Percentiles rank a stretch among this genome's conserved stretches.
These are phyloP conservation scores for Albizia julibrissin DNA, from an alignment of 306 rosid genomes.

Conservation along the genomic window DNA sequence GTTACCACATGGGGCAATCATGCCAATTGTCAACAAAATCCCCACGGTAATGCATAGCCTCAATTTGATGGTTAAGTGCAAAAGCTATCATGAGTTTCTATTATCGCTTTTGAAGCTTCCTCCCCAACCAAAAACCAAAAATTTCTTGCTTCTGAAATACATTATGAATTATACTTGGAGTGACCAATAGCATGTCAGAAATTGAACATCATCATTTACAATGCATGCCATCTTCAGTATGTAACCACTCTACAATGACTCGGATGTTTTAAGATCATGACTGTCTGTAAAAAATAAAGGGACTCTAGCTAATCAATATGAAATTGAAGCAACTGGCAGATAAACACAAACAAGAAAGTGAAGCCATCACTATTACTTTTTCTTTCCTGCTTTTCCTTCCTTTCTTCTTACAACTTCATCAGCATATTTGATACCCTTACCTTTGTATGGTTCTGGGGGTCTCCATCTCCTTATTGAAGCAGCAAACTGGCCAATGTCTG, in stretches of 20 bases:
- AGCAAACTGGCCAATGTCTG: conserved; percentile 90
- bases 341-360: conserved; percentile 26
- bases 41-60: not conserved
- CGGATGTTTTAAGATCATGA: not conserved
- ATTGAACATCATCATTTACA: not conserved
- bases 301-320: conserved; percentile 25
- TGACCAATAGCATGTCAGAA: not conserved
- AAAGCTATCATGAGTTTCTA: not conserved
- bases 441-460: conserved; percentile 98
- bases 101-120: not conserved
- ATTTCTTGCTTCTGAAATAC: not conserved
- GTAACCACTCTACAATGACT: conserved; percentile 18
- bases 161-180: not conserved
- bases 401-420: conserved; percentile 88
- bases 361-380: conserved; percentile 53
- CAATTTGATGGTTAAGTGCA: not conserved
- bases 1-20: not conserved
- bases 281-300: not conserved
- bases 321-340: conserved; percentile 26
- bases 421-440: conserved; percentile 96
- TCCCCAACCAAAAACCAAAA: not conserved
- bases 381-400: conserved; percentile 97
- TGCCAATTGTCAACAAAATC: not conserved
- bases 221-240: not conserved
- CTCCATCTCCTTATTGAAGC: conserved; percentile 91